Evolutionary conservation across 2,329 filamentous ascomycete species (phyloP).

Genomic region (Sporothrix curviconia): DNA sequence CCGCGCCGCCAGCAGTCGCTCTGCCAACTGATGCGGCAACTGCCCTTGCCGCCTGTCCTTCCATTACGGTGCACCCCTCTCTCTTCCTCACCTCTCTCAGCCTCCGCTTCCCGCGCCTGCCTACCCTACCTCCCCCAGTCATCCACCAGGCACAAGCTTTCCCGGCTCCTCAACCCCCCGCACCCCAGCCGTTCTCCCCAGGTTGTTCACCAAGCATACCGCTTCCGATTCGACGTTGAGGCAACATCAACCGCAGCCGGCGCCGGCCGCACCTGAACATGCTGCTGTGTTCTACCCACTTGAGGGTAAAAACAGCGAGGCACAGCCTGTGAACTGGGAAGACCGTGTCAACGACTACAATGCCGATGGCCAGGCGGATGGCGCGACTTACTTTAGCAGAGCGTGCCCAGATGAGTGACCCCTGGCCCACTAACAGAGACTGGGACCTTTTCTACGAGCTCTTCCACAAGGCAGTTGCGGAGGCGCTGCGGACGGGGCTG

Average conservation of each 20-base stretch:
- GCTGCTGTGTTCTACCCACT: slow-evolving; percentile 34
- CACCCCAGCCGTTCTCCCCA: slow-evolving; percentile 25
- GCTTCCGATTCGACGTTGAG: slow-evolving; percentile 42
- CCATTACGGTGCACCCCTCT: neutral
- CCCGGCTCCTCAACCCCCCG: slow-evolving; percentile 15
- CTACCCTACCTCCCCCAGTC: neutral
- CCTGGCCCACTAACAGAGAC: slow-evolving; percentile 36
- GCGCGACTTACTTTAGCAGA: no score
- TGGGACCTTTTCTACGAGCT: slow-evolving; percentile 32
- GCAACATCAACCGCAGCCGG: slow-evolving; percentile 38
- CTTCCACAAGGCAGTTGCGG: slow-evolving; percentile 29
- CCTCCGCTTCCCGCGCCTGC: neutral
- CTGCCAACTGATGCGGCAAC: neutral
- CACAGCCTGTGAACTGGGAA: slow-evolving; percentile 24
- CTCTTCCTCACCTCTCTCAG: neutral
- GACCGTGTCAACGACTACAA: slow-evolving; percentile 4
- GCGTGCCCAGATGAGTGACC: slow-evolving; percentile 28
- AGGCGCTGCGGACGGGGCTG: slow-evolving; percentile 22
- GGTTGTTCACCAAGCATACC: slow-evolving; percentile 39
- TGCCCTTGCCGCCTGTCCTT: slow-evolving; percentile 1
- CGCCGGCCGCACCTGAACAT: slow-evolving; percentile 37
- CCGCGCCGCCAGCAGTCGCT: neutral
- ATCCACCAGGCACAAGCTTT: slow-evolving; percentile 1
- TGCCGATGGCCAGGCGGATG: neutral
- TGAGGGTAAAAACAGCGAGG: slow-evolving; percentile 14